Conservation (phyloP, 192 early-diverging fungal genomes). For the Backusella westeae region DNA sequence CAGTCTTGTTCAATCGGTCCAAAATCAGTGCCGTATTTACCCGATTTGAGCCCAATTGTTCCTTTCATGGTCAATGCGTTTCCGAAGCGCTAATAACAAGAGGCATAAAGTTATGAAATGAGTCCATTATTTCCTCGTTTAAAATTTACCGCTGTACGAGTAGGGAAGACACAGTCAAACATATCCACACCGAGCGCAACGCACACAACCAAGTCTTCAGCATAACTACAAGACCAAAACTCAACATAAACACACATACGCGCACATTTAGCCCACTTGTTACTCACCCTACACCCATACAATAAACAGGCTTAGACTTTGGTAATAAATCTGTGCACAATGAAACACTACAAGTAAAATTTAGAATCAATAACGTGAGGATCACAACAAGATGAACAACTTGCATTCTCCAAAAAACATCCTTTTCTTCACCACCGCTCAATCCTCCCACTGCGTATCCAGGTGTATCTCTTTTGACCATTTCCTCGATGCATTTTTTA, state of each 20-base stretch:
- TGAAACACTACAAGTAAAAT: slow-evolving; percentile 43
- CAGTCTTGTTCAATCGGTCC: slow-evolving; percentile 76
- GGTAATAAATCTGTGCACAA: slow-evolving; percentile 81
- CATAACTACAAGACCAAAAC: slow-evolving; percentile 43
- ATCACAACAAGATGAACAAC: background rate
- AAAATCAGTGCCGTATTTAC: slow-evolving; percentile 62
- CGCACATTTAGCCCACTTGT: background rate
- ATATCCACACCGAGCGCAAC: slow-evolving; percentile 86
- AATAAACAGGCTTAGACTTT: slow-evolving; percentile 82
- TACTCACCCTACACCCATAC: slow-evolving; percentile 84
- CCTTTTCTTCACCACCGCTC: slow-evolving; percentile 85
- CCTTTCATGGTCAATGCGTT: slow-evolving; percentile 78
- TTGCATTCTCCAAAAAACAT: slow-evolving; percentile 79
- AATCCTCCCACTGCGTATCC: slow-evolving; percentile 87
- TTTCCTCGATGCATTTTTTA: slow-evolving; percentile 69
- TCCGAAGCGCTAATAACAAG: slow-evolving; percentile 64
- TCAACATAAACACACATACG: background rate
- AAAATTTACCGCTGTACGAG: slow-evolving; percentile 68
- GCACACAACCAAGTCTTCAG: slow-evolving; percentile 84
- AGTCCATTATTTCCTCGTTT: background rate
- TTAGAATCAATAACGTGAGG: background rate
- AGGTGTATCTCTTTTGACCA: slow-evolving; percentile 75
- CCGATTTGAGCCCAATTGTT: slow-evolving; percentile 60
- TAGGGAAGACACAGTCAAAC: slow-evolving; percentile 92
- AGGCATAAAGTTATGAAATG: background rate